A percentile compares a stretch with the other conserved stretches of the same genome.
phyloP scores from a whole-genome alignment of 192 early-diverging fungal genomes.

The Chytriomyces hyalinus region DNA sequence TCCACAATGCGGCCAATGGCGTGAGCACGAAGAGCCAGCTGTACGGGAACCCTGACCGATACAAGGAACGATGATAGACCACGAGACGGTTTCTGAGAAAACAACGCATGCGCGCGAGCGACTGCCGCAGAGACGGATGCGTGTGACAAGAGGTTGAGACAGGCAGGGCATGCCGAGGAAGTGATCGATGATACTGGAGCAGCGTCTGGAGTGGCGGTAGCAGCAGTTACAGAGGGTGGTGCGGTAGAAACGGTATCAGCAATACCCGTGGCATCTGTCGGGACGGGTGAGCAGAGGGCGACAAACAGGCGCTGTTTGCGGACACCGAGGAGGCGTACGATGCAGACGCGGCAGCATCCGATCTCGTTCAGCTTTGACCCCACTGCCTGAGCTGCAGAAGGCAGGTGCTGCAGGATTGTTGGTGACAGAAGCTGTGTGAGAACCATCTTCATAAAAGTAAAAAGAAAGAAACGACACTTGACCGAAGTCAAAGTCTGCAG shows the following conservation, averaged over 20 bases:
- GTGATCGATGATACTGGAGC: background rate
- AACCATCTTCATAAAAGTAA: background rate
- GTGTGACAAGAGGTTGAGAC: constrained; percentile 47
- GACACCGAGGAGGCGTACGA: constrained; percentile 28
- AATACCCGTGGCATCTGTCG: background rate
- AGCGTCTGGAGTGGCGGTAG: too few relatives aligned
- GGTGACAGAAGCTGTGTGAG: background rate
- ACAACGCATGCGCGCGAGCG: background rate
- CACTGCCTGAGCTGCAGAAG: background rate
- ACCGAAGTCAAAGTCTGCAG: background rate
- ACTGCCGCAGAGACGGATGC: constrained; percentile 20
- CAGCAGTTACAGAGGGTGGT: background rate
- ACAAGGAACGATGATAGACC: constrained; percentile 37
- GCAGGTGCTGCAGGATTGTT: background rate
- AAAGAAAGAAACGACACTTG: constrained; percentile 6
- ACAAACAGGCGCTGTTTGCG: constrained; percentile 1
- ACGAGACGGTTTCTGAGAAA: constrained; percentile 20
- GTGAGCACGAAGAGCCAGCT: constrained; percentile 48
- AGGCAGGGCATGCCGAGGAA: constrained; percentile 45
- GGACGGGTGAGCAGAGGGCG: background rate
- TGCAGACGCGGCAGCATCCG: constrained; percentile 8
- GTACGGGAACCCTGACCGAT: constrained; percentile 43
- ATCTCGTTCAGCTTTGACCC: background rate
- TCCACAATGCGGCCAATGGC: constrained; percentile 19
- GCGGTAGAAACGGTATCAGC: background rate